A percentile compares a stretch with the other conserved stretches of the same genome.
phyloP scores from a whole-genome alignment of 306 rosid genomes.

The Styphnolobium japonicum region DNA sequence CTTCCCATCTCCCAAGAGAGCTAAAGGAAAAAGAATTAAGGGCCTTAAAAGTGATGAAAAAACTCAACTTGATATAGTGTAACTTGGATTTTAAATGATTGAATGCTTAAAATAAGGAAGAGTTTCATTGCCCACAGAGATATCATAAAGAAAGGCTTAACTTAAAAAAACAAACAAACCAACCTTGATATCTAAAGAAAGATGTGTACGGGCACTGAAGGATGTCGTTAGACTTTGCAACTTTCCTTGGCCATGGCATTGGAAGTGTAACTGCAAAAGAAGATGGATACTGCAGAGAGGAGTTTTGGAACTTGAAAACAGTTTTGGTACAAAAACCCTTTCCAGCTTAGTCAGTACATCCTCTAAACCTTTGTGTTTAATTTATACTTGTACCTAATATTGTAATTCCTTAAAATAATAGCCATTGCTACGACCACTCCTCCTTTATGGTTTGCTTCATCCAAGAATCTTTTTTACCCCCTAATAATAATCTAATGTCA shows the following conservation, averaged over 20 bases:
- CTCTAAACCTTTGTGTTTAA: conserved; percentile 5
- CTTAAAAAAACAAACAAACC: neutral
- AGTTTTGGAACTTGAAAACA: conserved; percentile 31
- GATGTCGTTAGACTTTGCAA: neutral
- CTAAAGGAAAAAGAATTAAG: neutral
- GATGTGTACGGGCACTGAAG: conserved; percentile 16
- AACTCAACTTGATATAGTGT: no score
- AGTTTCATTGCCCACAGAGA: neutral
- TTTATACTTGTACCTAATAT: conserved; percentile 16
- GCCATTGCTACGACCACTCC: neutral
- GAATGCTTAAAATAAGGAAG: conserved; percentile 11
- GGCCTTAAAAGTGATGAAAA: conserved; percentile 30
- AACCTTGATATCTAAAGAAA: conserved; percentile 23
- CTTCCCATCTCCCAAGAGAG: conserved; percentile 7
- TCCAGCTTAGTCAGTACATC: neutral
- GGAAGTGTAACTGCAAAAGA: conserved; percentile 24
- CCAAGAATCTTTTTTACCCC: neutral
- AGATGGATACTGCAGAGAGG: conserved; percentile 8
- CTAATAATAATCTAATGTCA: neutral
- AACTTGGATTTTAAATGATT: conserved; percentile 26
- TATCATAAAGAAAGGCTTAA: neutral
- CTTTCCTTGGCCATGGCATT: conserved; percentile 9
- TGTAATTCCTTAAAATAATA: conserved; percentile 2
- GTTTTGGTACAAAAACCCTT: conserved; percentile 5
- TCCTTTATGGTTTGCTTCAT: neutral